Conservation (phyloP, 129 eudicot species). For the Tagetes erecta region DNA sequence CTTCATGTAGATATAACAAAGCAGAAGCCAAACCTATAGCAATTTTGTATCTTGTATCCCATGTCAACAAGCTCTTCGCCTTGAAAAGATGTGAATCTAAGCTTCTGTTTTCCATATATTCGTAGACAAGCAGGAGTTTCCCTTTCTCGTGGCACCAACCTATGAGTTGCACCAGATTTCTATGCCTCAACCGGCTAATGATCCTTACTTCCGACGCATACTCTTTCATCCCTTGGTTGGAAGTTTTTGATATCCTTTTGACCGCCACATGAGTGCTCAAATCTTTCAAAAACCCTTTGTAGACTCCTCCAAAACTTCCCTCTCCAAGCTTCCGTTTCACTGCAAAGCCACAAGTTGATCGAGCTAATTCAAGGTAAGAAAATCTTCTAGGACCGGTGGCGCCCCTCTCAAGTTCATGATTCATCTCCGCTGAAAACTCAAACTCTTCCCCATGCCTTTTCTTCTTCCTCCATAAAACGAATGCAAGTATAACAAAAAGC, state of each 20-base stretch:
- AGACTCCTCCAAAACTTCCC: conserved; percentile 19
- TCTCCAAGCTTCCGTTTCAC: conserved; percentile 15
- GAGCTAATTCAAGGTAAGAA: conserved; percentile 17
- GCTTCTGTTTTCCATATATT: conserved; percentile 20
- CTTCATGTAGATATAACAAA: conserved; percentile 47
- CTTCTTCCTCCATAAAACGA: conserved; percentile 19
- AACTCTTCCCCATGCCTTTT: neutral
- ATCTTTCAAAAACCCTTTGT: conserved; percentile 6
- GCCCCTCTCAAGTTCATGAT: conserved; percentile 26
- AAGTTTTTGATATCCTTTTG: conserved; percentile 13
- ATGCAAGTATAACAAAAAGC: neutral
- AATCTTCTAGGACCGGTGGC: conserved; percentile 21
- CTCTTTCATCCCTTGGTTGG: conserved; percentile 19
- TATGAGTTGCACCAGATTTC: conserved; percentile 21
- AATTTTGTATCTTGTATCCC: conserved; percentile 38
- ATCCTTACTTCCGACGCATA: conserved; percentile 16
- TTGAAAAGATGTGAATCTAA: conserved; percentile 31
- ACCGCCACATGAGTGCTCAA: neutral
- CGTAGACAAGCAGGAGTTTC: conserved; percentile 14
- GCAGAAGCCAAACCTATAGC: conserved; percentile 44
- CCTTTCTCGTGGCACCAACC: conserved; percentile 31
- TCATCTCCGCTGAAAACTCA: conserved; percentile 10
- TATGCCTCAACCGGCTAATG: conserved; percentile 27
- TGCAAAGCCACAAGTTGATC: neutral
- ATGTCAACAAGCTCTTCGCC: conserved; percentile 18